Percentiles rank a stretch among this genome's conserved stretches.
These are phyloP conservation scores for Halenospora varia DNA, from an alignment of 495 filamentous ascomycete genomes.

Conservation along the genomic window DNA sequence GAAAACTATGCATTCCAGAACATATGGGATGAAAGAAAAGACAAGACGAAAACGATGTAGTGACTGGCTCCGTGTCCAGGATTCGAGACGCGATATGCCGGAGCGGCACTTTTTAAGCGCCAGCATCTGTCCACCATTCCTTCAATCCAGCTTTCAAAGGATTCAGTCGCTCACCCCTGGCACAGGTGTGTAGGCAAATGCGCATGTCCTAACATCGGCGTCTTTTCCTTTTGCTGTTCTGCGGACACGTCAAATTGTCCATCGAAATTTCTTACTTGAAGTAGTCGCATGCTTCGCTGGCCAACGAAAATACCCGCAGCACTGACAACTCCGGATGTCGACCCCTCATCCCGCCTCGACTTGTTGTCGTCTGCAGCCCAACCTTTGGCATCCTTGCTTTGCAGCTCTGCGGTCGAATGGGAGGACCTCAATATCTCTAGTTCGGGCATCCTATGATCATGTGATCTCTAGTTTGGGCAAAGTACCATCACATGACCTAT, in stretches of 20 bases:
- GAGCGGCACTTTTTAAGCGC: constrained; percentile 1
- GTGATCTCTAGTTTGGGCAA: neutral
- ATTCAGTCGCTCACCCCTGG: neutral
- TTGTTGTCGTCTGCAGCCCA: neutral
- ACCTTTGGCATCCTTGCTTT: neutral
- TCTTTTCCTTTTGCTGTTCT: neutral
- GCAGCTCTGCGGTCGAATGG: neutral
- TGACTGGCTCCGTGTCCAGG: neutral
- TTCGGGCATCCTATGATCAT: neutral
- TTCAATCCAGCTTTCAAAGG: neutral
- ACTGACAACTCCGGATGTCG: neutral
- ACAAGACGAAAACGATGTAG: neutral
- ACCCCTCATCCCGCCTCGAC: neutral
- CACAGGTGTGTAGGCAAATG: neutral
- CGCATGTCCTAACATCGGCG: neutral
- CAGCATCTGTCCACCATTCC: too few species aligned
- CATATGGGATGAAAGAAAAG: neutral
- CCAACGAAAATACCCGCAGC: neutral
- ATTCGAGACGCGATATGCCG: neutral
- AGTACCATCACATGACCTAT: too few species aligned
- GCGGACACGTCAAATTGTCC: neutral
- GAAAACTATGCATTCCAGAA: neutral
- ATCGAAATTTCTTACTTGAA: neutral
- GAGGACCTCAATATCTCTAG: neutral
- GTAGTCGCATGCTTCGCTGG: neutral